A percentile compares a stretch with the other conserved stretches of the same genome.
Conservation (phyloP, 2,329 filamentous ascomycete genomes). For the Pezicula carpinea region DNA sequence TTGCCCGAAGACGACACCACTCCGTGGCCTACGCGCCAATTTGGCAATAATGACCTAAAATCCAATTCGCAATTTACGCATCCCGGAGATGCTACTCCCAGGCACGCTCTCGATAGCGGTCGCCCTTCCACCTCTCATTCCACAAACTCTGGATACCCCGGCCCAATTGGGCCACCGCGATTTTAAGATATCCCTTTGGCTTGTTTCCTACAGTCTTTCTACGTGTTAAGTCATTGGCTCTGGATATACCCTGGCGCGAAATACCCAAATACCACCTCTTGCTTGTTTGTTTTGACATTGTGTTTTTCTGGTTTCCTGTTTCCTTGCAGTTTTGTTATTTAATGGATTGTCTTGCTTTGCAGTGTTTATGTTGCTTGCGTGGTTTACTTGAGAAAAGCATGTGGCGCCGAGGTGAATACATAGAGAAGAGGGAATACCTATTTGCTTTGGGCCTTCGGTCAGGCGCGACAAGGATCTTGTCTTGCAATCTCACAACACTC, state of each 20-base stretch:
- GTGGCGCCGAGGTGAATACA: constrained; percentile 3
- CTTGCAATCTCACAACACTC: background rate
- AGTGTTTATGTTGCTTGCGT: no score
- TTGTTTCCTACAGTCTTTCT: constrained; percentile 27
- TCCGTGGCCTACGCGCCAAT: constrained; percentile 57
- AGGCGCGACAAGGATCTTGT: background rate
- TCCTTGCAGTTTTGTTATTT: constrained; percentile 18
- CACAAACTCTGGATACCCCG: constrained; percentile 93
- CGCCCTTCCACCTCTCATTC: constrained; percentile 93
- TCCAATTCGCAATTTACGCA: constrained; percentile 54
- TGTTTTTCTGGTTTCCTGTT: constrained; percentile 11
- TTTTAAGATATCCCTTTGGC: constrained; percentile 34
- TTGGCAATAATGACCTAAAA: constrained; percentile 60
- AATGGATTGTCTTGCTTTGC: constrained; percentile 7
- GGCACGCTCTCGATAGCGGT: constrained; percentile 82
- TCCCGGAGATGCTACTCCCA: constrained; percentile 77
- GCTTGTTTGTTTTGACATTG: constrained; percentile 23
- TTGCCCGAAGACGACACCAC: constrained; percentile 77
- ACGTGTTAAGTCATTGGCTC: constrained; percentile 19
- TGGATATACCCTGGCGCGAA: constrained; percentile 33
- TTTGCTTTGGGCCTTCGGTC: constrained; percentile 10
- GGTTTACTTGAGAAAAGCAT: constrained; percentile 1
- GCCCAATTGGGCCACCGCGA: constrained; percentile 85
- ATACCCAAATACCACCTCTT: constrained; percentile 26
- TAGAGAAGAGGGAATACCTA: constrained; percentile 7